Conservation (phyloP, 2,329 filamentous ascomycete genomes). For the Didymella glomerata region DNA sequence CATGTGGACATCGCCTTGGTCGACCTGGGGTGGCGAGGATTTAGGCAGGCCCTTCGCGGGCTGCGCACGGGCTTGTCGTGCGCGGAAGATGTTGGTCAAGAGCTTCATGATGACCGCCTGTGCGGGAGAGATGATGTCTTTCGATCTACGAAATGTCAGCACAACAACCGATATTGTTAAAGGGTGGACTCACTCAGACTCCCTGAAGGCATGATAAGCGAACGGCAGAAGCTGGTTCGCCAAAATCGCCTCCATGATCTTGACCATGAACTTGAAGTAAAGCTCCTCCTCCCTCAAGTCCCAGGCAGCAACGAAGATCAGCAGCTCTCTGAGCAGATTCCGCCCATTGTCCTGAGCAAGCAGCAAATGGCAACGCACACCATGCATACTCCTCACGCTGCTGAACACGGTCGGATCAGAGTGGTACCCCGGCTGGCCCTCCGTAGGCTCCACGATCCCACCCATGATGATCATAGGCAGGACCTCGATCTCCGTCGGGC, state of each 20-base stretch:
- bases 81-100: slow-evolving; percentile 86
- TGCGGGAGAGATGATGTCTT: slow-evolving; percentile 94
- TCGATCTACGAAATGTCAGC: slow-evolving; percentile 62
- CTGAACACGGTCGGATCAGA: slow-evolving; percentile 61
- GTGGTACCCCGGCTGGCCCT: slow-evolving; percentile 67
- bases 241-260: slow-evolving; percentile 92
- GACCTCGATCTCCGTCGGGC: slow-evolving; percentile 94
- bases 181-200: slow-evolving; percentile 55
- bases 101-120: slow-evolving; percentile 93
- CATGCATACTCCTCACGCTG: slow-evolving; percentile 79
- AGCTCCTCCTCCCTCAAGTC: slow-evolving; percentile 91
- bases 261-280: slow-evolving; percentile 95
- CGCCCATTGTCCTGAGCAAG: slow-evolving; percentile 89
- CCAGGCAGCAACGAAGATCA: slow-evolving; percentile 98
- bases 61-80: slow-evolving; percentile 56
- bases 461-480: slow-evolving; percentile 97
- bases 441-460: slow-evolving; percentile 84
- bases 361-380: slow-evolving; percentile 87
- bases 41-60: slow-evolving; percentile 56
- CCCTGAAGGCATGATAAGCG: slow-evolving; percentile 88
- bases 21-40: slow-evolving; percentile 55
- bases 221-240: slow-evolving; percentile 90
- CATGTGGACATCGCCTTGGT: slow-evolving; percentile 68
- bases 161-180: not conserved
- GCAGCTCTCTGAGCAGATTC: slow-evolving; percentile 85